A percentile compares a stretch with the other conserved stretches of the same genome.
Evolutionary conservation across 208 protist genomes (phyloP).

Genomic region (Leishmania turanica): DNA sequence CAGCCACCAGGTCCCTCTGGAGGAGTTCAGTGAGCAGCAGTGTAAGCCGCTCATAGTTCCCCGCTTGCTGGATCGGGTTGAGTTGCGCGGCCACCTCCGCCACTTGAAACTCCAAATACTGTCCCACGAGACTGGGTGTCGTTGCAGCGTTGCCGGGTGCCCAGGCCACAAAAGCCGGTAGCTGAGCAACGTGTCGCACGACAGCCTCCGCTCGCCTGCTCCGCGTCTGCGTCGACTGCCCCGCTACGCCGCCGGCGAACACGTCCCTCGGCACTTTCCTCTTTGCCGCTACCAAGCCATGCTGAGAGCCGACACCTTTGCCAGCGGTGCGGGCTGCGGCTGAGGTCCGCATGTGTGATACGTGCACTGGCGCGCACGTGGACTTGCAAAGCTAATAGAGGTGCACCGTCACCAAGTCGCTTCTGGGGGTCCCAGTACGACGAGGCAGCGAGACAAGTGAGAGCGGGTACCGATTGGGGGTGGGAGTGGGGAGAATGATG

Average conservation of each 20-base stretch:
- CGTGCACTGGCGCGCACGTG: neutral
- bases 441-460: neutral
- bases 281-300: neutral
- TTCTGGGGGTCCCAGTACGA: neutral
- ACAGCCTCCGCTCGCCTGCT: constrained; percentile 17
- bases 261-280: constrained; percentile 3
- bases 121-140: constrained; percentile 11
- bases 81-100: constrained; percentile 28
- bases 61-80: constrained; percentile 15
- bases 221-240: neutral
- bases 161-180: constrained; percentile 27
- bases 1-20: constrained; percentile 47
- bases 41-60: constrained; percentile 36
- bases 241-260: neutral
- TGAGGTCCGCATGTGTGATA: neutral
- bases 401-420: neutral
- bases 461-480: neutral
- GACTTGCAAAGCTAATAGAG: neutral
- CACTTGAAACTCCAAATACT: constrained; percentile 24
- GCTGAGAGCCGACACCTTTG: constrained; percentile 1
- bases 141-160: neutral
- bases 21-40: constrained; percentile 63
- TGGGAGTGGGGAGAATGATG: neutral
- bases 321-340: neutral
- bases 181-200: constrained; percentile 21